Conservation (phyloP, 257 asterid species). For the Petunia secreta region DNA sequence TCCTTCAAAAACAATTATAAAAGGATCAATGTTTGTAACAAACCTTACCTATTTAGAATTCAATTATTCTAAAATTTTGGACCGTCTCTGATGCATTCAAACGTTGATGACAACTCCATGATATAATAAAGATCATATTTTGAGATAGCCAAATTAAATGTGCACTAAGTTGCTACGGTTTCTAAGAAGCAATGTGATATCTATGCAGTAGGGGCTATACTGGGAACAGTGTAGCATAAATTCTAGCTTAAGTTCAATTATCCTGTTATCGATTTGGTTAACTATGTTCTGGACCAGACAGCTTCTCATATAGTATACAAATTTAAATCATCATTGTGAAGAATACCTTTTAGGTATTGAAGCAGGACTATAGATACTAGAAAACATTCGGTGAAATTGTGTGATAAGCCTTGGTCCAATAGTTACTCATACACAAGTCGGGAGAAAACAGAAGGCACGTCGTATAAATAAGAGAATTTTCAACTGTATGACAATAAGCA, state of each 20-base stretch:
- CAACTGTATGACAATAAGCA: neutral
- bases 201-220: constrained; percentile 7
- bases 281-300: neutral
- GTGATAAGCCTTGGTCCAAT: neutral
- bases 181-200: neutral
- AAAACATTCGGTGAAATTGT: neutral
- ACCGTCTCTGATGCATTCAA: neutral
- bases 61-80: neutral
- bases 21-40: neutral
- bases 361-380: neutral
- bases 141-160: neutral
- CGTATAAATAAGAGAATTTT: neutral
- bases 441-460: neutral
- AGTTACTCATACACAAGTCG: neutral
- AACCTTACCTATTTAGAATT: neutral
- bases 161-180: neutral
- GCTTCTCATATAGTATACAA: neutral
- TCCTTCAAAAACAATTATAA: neutral
- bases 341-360: neutral
- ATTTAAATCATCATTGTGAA: neutral
- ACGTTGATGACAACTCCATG: neutral
- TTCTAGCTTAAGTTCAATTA: neutral
- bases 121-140: neutral
- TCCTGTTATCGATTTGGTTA: neutral
- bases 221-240: neutral